Evolutionary conservation across 768 basidiomycete species (phyloP), one percentile per base, ranked within the genome.

Genomic region (Crassisporium funariophilum): DNA sequence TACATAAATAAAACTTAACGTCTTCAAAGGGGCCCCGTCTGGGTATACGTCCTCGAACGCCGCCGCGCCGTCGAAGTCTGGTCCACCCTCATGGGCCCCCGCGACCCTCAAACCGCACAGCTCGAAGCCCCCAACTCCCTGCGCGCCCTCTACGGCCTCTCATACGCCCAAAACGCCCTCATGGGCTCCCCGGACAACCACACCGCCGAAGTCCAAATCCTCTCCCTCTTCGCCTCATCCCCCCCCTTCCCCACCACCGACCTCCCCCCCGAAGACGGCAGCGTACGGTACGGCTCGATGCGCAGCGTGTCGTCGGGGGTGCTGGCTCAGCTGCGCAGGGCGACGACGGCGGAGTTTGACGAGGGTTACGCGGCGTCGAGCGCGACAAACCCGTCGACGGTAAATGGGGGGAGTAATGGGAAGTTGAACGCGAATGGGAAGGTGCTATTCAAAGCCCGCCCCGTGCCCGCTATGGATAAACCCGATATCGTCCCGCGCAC

Each of bases 41-140:
- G 91, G 87, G 88, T 93, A 16, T 93, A 91, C 64, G 86, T 93
- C 29, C 84, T 93, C 51, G 91, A 91, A 62, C 81, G 90, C 27
- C 75, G 86, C 41, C 81, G 86, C 29, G 86, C 91, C 5, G 84
- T 93, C 38, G 83, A 90, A 65, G 87, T 90, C 42, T 85, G 86
- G 77, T 73, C 79, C 36, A 82, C 84, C 0, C 79, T 92, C 57
- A 88, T 91, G 78, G 86, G 88, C 45, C 71, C 83, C 61, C 52
- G 63, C 22, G 84, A 88, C 62, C 81, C 84, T 19, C 73, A 74
- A 24, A 57, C 76, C 11, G 86, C 86, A 0, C 74, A 77, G 17
- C 39, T 62, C 34, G 69, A 78, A 42, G 66, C 81, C 3, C 84
- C 86, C 38, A 74, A 78, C 59, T 85, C 84, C n/a, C 69, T 89